Percentiles rank a stretch among this genome's conserved stretches.
These are phyloP conservation scores for Prunus mira DNA, from an alignment of 306 rosid species.

Conservation along the genomic window DNA sequence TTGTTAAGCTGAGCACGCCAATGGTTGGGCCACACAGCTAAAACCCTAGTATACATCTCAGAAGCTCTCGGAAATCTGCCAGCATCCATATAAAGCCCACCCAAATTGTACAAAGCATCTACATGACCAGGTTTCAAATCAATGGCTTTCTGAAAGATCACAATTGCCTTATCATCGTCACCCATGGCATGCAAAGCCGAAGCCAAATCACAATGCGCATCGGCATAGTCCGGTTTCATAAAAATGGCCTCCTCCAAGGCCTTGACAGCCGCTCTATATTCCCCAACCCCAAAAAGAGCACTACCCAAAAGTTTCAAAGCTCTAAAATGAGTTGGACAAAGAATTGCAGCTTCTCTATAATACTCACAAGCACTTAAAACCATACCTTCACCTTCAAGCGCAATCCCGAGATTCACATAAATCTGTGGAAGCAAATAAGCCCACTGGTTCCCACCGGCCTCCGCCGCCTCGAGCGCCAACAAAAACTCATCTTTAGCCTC, in stretches of 20 bases:
- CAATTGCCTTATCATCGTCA: slow-evolving; percentile 94
- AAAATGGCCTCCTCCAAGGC: slow-evolving; percentile 95
- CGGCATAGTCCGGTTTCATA: slow-evolving; percentile 93
- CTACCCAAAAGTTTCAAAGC: slow-evolving; percentile 96
- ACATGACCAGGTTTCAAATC: slow-evolving; percentile 93
- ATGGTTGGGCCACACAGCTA: slow-evolving; percentile 94
- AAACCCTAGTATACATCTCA: slow-evolving; percentile 95
- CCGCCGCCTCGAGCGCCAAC: slow-evolving; percentile 88
- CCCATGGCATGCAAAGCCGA: slow-evolving; percentile 91
- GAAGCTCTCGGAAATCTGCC: slow-evolving; percentile 97
- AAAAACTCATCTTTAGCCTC: slow-evolving; percentile 90
- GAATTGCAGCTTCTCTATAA: slow-evolving; percentile 97
- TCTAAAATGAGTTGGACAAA: slow-evolving; percentile 95
- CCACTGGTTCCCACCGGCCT: slow-evolving; percentile 96
- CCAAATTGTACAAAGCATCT: slow-evolving; percentile 91
- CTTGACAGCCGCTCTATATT: slow-evolving; percentile 90
- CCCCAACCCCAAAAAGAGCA: slow-evolving; percentile 98
- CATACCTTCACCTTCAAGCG: slow-evolving; percentile 99
- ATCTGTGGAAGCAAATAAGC: slow-evolving; percentile 95
- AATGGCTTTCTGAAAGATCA: slow-evolving; percentile 95
- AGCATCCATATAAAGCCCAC: slow-evolving; percentile 93
- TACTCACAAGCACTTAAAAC: slow-evolving; percentile 99
- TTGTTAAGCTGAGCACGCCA: slow-evolving; percentile 99
- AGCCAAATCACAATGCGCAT: slow-evolving; percentile 97
- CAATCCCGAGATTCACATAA: slow-evolving; percentile 90